Conservation (phyloP, 768 basidiomycete species). For the Fibroporia radiculosa region DNA sequence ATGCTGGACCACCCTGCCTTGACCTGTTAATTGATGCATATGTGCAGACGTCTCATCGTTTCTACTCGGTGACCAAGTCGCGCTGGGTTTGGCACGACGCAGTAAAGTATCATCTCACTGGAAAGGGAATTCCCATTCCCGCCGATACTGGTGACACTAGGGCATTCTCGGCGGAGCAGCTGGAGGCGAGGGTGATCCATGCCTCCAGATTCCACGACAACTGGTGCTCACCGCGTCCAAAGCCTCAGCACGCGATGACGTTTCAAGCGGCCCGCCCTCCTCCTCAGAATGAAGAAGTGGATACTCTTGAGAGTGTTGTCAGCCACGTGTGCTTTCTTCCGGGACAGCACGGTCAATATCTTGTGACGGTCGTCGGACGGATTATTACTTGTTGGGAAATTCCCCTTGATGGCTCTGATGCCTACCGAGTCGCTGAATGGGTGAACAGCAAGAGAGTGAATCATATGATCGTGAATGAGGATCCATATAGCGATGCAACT, state of each 20-base stretch:
- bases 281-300: slow-evolving; percentile 4
- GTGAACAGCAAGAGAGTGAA: slow-evolving; percentile 14
- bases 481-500: slow-evolving; percentile 16
- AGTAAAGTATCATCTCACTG: slow-evolving; percentile 25
- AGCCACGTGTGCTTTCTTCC: slow-evolving; percentile 24
- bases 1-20: neutral
- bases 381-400: slow-evolving; percentile 29
- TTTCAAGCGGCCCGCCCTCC: slow-evolving; percentile 14
- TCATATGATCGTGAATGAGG: slow-evolving; percentile 23
- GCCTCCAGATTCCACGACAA: slow-evolving; percentile 28
- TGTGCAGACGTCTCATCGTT: slow-evolving; percentile 23
- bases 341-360: slow-evolving; percentile 23
- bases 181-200: slow-evolving; percentile 27
- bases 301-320: slow-evolving; percentile 11
- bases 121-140: slow-evolving; percentile 26
- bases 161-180: slow-evolving; percentile 23
- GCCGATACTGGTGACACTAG: slow-evolving; percentile 21
- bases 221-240: slow-evolving; percentile 24
- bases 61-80: slow-evolving; percentile 24
- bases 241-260: slow-evolving; percentile 14
- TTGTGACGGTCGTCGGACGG: slow-evolving; percentile 21
- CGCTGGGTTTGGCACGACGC: slow-evolving; percentile 32
- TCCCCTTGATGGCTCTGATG: slow-evolving; percentile 25
- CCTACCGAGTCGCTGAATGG: slow-evolving; percentile 25
- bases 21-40: neutral